Percentiles rank a stretch among this genome's conserved stretches.
Conservation (phyloP, 148 eudicot species). For the Amaranthus hypochondriacus region DNA sequence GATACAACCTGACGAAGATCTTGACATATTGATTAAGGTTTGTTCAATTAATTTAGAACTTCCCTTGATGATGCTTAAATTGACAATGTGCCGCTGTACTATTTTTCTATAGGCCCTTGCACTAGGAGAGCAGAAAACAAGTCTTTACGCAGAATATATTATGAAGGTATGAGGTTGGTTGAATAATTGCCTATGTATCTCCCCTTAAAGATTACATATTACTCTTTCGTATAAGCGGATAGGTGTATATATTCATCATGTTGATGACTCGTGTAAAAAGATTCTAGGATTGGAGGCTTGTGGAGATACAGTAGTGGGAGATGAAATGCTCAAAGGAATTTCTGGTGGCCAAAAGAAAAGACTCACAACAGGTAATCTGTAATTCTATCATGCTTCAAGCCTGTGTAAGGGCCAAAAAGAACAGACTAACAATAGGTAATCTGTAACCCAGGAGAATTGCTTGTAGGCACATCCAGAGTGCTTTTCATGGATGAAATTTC, state of each 20-base stretch:
- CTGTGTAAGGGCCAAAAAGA: too few relatives aligned
- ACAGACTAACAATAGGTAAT: too few relatives aligned
- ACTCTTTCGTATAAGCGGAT: neutral
- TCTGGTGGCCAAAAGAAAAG: conserved; percentile 98
- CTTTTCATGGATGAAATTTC: conserved; percentile 94
- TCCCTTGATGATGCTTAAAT: neutral
- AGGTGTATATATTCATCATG: conserved; percentile 10
- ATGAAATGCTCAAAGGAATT: conserved; percentile 94
- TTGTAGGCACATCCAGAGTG: conserved; percentile 76
- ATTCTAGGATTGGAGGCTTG: conserved; percentile 85
- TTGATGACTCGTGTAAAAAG: conserved; percentile 51
- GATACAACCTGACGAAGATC: conserved; percentile 78
- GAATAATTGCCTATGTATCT: neutral
- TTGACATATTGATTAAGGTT: conserved; percentile 86
- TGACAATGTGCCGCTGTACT: conserved; percentile 14
- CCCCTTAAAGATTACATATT: neutral
- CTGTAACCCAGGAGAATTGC: conserved; percentile 62
- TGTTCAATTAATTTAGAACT: conserved; percentile 14
- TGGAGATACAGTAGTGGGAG: conserved; percentile 88
- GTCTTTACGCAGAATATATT: conserved; percentile 70
- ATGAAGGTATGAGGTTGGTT: conserved; percentile 62
- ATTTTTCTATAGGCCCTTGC: conserved; percentile 63
- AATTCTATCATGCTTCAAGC: too few relatives aligned
- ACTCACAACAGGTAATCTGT: conserved; percentile 67
- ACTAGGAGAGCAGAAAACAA: conserved; percentile 66